Evolutionary conservation across 139 green algal genomes (phyloP).

Genomic region (Chlorella sp.): DNA sequence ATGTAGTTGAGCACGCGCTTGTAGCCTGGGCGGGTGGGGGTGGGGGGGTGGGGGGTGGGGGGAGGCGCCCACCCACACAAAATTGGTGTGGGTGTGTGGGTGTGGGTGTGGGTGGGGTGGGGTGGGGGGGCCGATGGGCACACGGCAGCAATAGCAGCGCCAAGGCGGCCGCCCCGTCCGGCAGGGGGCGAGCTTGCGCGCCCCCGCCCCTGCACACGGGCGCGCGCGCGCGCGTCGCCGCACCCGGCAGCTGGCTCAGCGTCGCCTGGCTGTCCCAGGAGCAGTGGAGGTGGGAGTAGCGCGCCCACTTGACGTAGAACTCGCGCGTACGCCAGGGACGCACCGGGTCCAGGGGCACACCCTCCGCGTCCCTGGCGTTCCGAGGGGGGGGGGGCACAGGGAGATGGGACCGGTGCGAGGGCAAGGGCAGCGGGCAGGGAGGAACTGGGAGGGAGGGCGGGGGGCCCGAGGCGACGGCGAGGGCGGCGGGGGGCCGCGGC

Average conservation of each 20-base stretch:
- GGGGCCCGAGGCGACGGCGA: no score
- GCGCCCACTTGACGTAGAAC: slow-evolving; percentile 94
- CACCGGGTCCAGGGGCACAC: slow-evolving; percentile 6
- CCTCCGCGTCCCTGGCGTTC: slow-evolving; percentile 11
- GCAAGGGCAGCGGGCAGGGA: not conserved
- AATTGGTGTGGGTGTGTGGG: no score
- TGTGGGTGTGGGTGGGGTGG: no score
- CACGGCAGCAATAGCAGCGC: no score
- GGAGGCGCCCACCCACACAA: no score
- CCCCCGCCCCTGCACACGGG: slow-evolving; percentile 32
- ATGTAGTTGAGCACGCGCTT: slow-evolving; percentile 97
- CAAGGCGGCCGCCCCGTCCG: no score
- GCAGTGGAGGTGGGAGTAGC: slow-evolving; percentile 85
- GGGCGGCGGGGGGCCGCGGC: no score
- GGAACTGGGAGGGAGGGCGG: not conserved
- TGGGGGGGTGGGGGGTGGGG: no score
- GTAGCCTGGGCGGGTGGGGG: no score
- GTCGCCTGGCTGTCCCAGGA: slow-evolving; percentile 71
- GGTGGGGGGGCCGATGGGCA: no score
- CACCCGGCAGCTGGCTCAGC: slow-evolving; percentile 66
- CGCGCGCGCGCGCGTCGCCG: no score
- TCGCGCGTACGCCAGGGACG: slow-evolving; percentile 69
- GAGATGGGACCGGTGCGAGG: not conserved
- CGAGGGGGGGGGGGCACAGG: not conserved
- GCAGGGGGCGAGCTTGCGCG: no score